phyloP scores from a whole-genome alignment of 192 early-diverging fungal species.

The Linnemannia elongata region DNA sequence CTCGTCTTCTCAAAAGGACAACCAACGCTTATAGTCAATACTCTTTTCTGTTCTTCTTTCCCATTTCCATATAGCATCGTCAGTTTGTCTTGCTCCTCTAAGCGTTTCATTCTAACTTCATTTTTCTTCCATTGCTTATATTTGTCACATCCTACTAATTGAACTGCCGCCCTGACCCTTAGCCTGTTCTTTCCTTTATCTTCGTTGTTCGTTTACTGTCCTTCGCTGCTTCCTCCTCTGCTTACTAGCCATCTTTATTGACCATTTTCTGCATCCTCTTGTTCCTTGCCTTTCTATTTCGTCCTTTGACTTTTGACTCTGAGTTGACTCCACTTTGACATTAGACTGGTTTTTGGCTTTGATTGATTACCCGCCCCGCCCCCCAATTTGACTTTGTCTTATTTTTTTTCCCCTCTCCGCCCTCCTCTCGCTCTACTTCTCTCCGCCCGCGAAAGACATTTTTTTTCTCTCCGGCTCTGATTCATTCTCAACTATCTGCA shows the following conservation, averaged over 20 bases:
- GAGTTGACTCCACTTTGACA: not conserved
- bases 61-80: too few relatives aligned
- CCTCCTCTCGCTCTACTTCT: not conserved
- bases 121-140: not conserved
- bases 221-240: not conserved
- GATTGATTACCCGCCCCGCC: not conserved
- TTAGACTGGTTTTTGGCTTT: not conserved
- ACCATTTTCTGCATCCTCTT: not conserved
- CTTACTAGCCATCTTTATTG: not conserved
- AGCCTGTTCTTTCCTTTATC: too few relatives aligned
- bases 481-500: not conserved
- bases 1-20: not conserved
- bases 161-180: not conserved
- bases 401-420: slow-evolving; percentile 1
- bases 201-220: not conserved
- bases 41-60: not conserved
- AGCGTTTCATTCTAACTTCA: not conserved
- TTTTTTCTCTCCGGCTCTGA: slow-evolving; percentile 15
- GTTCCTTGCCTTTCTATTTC: too few relatives aligned
- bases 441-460: not conserved
- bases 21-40: not conserved
- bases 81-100: not conserved
- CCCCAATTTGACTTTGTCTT: not conserved
- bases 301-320: not conserved
- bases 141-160: not conserved